A percentile compares a stretch with the other conserved stretches of the same genome.
Conservation (phyloP, 495 filamentous ascomycete species). For the Pyrenula aspistea region DNA sequence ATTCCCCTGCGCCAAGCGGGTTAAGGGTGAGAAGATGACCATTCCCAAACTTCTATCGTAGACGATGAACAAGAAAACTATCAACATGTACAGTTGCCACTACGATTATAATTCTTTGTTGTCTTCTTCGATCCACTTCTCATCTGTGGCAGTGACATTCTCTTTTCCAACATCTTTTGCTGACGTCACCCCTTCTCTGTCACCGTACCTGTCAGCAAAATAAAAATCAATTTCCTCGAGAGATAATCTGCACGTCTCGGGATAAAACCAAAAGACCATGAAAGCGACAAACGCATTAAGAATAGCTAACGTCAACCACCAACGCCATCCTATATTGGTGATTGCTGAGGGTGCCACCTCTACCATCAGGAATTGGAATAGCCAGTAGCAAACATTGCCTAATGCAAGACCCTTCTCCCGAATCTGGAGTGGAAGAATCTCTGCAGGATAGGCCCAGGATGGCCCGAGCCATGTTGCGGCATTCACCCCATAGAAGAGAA, state of each 20-base stretch:
- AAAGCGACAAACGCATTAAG: not conserved
- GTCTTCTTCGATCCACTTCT: not conserved
- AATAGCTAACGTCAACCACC: not conserved
- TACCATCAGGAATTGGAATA: constrained; percentile 34
- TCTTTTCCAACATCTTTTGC: not conserved
- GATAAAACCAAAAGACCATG: not conserved
- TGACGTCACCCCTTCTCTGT: not conserved
- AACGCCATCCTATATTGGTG: constrained; percentile 5
- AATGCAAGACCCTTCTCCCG: constrained; percentile 49
- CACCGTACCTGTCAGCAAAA: not conserved
- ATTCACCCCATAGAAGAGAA: not conserved
- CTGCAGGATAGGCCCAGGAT: constrained; percentile 67
- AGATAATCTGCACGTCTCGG: not conserved
- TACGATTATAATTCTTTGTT: no score
- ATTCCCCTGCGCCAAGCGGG: no score
- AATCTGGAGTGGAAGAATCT: constrained; percentile 62
- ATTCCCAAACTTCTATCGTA: no score
- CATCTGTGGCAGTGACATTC: not conserved
- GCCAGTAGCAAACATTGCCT: constrained; percentile 33
- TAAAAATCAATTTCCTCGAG: not conserved
- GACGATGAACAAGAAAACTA: no score
- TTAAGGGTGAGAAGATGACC: no score
- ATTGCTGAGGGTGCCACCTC: constrained; percentile 33
- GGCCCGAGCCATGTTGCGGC: not conserved
- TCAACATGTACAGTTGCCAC: no score